These are phyloP conservation scores for Termitomyces sp. DNA, from an alignment of 768 basidiomycete species.

Conservation along the genomic window DNA sequence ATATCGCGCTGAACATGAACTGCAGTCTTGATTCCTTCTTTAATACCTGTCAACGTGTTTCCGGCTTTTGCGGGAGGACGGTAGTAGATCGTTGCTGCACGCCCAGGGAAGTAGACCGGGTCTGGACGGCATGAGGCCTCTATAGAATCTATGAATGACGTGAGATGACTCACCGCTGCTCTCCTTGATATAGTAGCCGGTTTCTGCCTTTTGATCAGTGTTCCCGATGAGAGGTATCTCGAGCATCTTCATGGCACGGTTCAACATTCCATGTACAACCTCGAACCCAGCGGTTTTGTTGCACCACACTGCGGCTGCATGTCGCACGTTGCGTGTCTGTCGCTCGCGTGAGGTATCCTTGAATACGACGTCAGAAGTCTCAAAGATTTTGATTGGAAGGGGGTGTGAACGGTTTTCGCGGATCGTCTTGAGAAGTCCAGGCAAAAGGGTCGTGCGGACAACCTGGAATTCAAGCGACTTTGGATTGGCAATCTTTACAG, in stretches of 20 bases:
- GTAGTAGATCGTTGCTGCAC: conserved; percentile 89
- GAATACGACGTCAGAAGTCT: conserved; percentile 88
- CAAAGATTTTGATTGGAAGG: conserved; percentile 90
- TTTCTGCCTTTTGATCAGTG: conserved; percentile 45
- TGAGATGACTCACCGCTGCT: conserved; percentile 56
- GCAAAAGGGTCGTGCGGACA: conserved; percentile 91
- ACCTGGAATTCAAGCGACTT: conserved; percentile 98
- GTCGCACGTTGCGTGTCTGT: conserved; percentile 82
- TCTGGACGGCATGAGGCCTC: conserved; percentile 40
- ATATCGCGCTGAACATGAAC: conserved; percentile 48
- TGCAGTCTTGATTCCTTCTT: conserved; percentile 40
- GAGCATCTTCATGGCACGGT: conserved; percentile 93
- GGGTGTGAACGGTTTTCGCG: conserved; percentile 95
- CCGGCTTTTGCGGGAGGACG: conserved; percentile 40
- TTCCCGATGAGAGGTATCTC: conserved; percentile 78
- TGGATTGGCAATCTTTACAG: conserved; percentile 92
- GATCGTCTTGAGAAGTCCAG: conserved; percentile 93
- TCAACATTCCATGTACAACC: conserved; percentile 90
- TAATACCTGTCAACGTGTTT: conserved; percentile 26
- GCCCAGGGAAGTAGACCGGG: conserved; percentile 90
- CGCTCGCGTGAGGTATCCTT: conserved; percentile 77
- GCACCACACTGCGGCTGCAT: conserved; percentile 91
- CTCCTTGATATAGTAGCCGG: conserved; percentile 92
- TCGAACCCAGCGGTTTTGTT: conserved; percentile 97
- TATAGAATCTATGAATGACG: neutral